Evolutionary conservation across 2,329 filamentous ascomycete species (phyloP).

Genomic region (Fusarium sp.): DNA sequence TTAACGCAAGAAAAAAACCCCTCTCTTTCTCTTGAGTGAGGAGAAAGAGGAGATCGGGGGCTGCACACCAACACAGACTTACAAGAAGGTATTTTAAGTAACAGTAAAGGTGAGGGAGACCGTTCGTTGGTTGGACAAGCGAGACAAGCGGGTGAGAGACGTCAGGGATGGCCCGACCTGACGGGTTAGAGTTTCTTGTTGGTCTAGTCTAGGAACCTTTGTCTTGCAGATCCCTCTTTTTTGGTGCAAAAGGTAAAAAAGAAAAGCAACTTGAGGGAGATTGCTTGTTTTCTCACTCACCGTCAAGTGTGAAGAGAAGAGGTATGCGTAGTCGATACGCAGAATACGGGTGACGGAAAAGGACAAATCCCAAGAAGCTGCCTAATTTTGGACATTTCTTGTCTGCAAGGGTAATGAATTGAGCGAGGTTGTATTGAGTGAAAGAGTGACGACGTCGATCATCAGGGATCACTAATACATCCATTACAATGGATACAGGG

Average conservation of each 20-base stretch:
- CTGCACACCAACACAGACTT: not conserved
- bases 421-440: constrained; percentile 17
- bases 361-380: constrained; percentile 21
- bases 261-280: not conserved
- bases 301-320: not conserved
- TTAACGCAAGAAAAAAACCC: constrained; percentile 3
- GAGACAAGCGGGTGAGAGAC: constrained; percentile 2
- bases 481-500: not conserved
- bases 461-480: constrained; percentile 11
- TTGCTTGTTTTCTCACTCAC: not conserved
- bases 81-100: constrained; percentile 33
- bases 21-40: not conserved
- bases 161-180: constrained; percentile 19
- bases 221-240: constrained; percentile 13
- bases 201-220: constrained; percentile 32
- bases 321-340: constrained; percentile 1
- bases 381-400: constrained; percentile 31
- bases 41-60: not conserved
- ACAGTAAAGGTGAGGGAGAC: not conserved
- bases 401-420: not conserved
- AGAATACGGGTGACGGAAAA: not conserved
- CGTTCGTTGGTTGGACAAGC: constrained; percentile 5
- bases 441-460: constrained; percentile 26
- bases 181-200: constrained; percentile 35
- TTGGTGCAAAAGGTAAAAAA: constrained; percentile 2